Percentiles rank a stretch among this genome's conserved stretches.
Evolutionary conservation across 768 basidiomycete genomes (phyloP).

Genomic region (Porphyrellus cyaneotinctus): DNA sequence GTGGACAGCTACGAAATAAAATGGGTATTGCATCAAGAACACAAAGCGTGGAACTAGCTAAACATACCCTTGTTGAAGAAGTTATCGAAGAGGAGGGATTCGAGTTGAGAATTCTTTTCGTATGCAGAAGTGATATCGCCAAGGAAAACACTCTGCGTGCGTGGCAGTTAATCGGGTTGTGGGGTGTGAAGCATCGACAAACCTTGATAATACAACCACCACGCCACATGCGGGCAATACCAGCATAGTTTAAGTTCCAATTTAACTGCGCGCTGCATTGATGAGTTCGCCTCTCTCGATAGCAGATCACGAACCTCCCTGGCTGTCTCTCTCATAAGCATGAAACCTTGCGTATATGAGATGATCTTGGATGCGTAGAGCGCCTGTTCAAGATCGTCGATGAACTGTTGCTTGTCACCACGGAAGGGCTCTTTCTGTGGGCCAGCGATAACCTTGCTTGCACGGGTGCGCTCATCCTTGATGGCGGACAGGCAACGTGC

Average conservation of each 20-base stretch:
- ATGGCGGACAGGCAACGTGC: conserved; percentile 96
- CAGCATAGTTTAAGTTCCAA: conserved; percentile 97
- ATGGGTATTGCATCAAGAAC: conserved; percentile 1
- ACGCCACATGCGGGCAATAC: conserved; percentile 99
- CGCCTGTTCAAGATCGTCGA: conserved; percentile 98
- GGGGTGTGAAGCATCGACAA: conserved; percentile 10
- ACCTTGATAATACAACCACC: conserved; percentile 99
- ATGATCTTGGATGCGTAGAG: conserved; percentile 99
- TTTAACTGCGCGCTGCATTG: conserved; percentile 40
- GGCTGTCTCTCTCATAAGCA: conserved; percentile 98
- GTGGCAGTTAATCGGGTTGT: conserved; percentile 6
- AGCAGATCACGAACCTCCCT: conserved; percentile 59
- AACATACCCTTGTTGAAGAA: conserved; percentile 90
- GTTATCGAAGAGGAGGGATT: conserved; percentile 91
- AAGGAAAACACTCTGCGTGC: conserved; percentile 77
- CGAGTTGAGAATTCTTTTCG: conserved; percentile 75
- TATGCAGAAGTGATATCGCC: conserved; percentile 91
- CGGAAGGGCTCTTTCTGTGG: conserved; percentile 92
- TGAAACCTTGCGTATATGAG: conserved; percentile 99
- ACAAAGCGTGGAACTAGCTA: background rate
- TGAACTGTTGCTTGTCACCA: conserved; percentile 98
- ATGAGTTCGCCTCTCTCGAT: background rate
- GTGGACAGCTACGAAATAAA: conserved; percentile 60
- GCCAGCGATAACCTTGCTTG: conserved; percentile 86
- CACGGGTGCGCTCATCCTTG: conserved; percentile 92